A percentile compares a stretch with the other conserved stretches of the same genome.
phyloP scores from a whole-genome alignment of 805 yeast species.

The Ogataea philodendri region DNA sequence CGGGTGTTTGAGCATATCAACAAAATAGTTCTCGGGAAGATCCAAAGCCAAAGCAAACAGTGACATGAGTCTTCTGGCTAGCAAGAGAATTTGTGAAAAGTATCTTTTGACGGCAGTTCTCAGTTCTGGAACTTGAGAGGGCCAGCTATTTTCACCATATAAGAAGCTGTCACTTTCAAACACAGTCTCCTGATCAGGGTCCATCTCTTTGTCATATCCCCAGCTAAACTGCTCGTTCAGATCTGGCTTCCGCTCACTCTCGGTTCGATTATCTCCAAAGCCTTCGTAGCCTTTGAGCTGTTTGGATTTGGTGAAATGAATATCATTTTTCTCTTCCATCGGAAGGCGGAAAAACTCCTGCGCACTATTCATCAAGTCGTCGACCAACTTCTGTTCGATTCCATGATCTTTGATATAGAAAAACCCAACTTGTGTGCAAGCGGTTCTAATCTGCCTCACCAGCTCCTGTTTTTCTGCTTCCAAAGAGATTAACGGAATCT shows the following conservation, averaged over 20 bases:
- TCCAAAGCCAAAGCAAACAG: slow-evolving; percentile 30
- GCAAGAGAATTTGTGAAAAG: slow-evolving; percentile 23
- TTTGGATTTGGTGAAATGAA: slow-evolving; percentile 19
- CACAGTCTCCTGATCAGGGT: slow-evolving; percentile 25
- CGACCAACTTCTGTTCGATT: slow-evolving; percentile 26
- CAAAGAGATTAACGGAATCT: slow-evolving; percentile 20
- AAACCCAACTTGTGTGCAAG: slow-evolving; percentile 31
- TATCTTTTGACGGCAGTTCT: slow-evolving; percentile 24
- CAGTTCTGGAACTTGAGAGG: slow-evolving; percentile 29
- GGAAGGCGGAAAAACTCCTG: slow-evolving; percentile 27
- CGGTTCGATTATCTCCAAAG: slow-evolving; percentile 23
- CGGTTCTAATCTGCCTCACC: slow-evolving; percentile 14
- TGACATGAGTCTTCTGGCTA: slow-evolving; percentile 27
- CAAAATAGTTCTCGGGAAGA: slow-evolving; percentile 29
- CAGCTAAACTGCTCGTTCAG: slow-evolving; percentile 23
- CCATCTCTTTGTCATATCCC: slow-evolving; percentile 34
- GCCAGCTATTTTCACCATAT: slow-evolving; percentile 31
- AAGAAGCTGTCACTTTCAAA: slow-evolving; percentile 23
- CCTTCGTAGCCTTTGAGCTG: slow-evolving; percentile 25
- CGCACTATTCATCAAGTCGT: slow-evolving; percentile 23
- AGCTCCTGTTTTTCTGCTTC: slow-evolving; percentile 10
- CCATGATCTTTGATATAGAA: slow-evolving; percentile 33
- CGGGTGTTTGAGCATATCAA: slow-evolving; percentile 25
- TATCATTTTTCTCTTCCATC: slow-evolving; percentile 24
- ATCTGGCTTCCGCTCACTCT: slow-evolving; percentile 23